Conservation (phyloP, 2,329 filamentous ascomycete species). For the Dactylellina leptospora region DNA sequence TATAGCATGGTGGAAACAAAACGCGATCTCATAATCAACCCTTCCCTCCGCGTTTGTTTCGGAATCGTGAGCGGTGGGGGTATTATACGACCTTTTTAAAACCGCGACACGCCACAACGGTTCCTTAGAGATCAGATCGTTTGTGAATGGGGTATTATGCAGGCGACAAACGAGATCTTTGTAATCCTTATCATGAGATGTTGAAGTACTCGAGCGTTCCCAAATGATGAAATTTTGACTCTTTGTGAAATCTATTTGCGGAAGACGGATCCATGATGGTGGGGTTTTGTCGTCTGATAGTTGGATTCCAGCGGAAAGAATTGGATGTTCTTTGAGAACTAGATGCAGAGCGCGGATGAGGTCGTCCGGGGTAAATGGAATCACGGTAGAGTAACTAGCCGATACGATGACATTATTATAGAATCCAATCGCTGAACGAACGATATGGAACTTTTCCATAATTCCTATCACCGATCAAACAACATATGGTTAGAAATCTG, state of each 20-base stretch:
- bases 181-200: conserved; percentile 59
- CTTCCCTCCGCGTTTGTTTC: conserved; percentile 52
- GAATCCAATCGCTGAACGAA: conserved; percentile 43
- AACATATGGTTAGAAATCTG: conserved; percentile 1
- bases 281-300: conserved; percentile 61
- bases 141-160: conserved; percentile 18
- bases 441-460: conserved; percentile 51
- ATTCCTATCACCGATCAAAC: conserved; percentile 38
- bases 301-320: conserved; percentile 65
- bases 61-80: conserved; percentile 23
- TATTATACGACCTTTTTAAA: conserved; percentile 42
- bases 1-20: conserved; percentile 64
- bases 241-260: conserved; percentile 62
- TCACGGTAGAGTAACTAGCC: conserved; percentile 50
- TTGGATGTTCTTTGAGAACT: conserved; percentile 63
- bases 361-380: conserved; percentile 9
- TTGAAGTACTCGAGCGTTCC: conserved; percentile 60
- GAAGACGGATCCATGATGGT: conserved; percentile 63
- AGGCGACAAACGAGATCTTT: conserved; percentile 32
- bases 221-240: conserved; percentile 57
- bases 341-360: conserved; percentile 49
- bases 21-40: conserved; percentile 64
- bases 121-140: conserved; percentile 10
- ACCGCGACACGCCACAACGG: conserved; percentile 42
- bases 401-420: conserved; percentile 54